Base-by-base conservation (phyloP, 768 basidiomycete genomes). In the Tulasnella sp. region DNA sequence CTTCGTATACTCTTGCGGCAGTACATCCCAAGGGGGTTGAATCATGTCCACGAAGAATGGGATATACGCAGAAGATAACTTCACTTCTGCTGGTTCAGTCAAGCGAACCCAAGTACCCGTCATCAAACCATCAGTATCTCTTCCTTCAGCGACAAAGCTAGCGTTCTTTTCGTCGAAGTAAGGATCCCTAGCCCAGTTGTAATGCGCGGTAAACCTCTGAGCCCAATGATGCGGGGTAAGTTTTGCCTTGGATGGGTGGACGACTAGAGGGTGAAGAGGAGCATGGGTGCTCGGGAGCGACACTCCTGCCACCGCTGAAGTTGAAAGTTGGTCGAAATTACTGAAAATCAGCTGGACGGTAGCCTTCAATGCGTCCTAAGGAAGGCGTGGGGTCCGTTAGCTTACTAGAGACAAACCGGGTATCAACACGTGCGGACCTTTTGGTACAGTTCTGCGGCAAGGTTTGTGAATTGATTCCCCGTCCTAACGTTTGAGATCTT, bases 401-500 rank as follows among this genome's bases (percentile, higher is more conserved):
- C 6, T 69, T 69, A 10, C 26, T 23, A 13, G 67, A 13, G 10
- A 69, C 35, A 35, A 5, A 2, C 2, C 35, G 11, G 2, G 70
- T 2, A 71, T 71, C 10, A 5, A 1, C 2, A n/a, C 9, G 55
- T 23, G 18, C 40, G 40, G 1, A 74, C 73, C 73, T 74, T 74
- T 48, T 74, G 73, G 18, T 46, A 18, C 40, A 74, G 32, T n/a
- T 35, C 48, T 18, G 42, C 48, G 26, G 32, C 37, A 23, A 74
- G 73, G 40, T 74, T 74, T 13, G 37, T 48, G 48, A 46, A 74
- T 40, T 74, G 73, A 18, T 55, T 44, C 40, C 73, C 73, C 23
- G 7, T 44, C 48, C 46, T 42, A n/a, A 74, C 73, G 20, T 35
- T 46, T 46, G 32, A 37, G 16, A 74, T 26, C 29, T 23, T 35